A percentile compares a stretch with the other conserved stretches of the same genome.
These are phyloP conservation scores for Diaporthe caulivora DNA, from an alignment of 2,329 filamentous ascomycete genomes.

Conservation along the genomic window DNA sequence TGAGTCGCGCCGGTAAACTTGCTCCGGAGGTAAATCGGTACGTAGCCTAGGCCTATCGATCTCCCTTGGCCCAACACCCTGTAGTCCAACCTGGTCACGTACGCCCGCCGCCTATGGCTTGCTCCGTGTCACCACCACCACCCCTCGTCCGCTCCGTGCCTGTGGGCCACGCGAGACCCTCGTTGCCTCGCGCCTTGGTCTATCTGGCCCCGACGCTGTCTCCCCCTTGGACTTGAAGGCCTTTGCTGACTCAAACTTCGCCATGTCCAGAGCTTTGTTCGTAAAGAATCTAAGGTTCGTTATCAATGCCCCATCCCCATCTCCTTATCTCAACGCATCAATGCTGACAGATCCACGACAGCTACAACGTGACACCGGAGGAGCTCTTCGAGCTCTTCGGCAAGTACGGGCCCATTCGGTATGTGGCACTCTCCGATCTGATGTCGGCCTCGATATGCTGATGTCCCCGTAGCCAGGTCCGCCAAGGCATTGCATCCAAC, in stretches of 20 bases:
- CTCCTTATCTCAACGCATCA: slow-evolving; percentile 46
- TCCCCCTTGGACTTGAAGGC: slow-evolving; percentile 13
- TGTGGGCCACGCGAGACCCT: slow-evolving; percentile 10
- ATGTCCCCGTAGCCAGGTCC: slow-evolving; percentile 81
- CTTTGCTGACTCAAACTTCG: slow-evolving; percentile 44
- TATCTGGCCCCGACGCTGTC: slow-evolving; percentile 2
- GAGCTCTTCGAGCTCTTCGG: slow-evolving; percentile 99
- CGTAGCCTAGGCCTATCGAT: slow-evolving; percentile 56
- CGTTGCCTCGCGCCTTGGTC: background rate
- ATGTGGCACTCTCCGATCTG: slow-evolving; percentile 55
- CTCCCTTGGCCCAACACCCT: slow-evolving; percentile 42
- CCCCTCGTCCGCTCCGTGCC: slow-evolving; percentile 17
- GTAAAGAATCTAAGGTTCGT: slow-evolving; percentile 99
- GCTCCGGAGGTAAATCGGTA: slow-evolving; percentile 99
- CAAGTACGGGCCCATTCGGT: slow-evolving; percentile 96
- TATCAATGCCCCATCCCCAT: slow-evolving; percentile 63
- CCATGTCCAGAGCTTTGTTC: slow-evolving; percentile 87
- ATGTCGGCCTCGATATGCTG: slow-evolving; percentile 34
- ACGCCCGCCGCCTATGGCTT: slow-evolving; percentile 7
- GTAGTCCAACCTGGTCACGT: slow-evolving; percentile 1
- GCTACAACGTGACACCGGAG: slow-evolving; percentile 98
- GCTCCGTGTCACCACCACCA: slow-evolving; percentile 27
- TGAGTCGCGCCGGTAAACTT: slow-evolving; percentile 97
- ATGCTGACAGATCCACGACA: slow-evolving; percentile 54
- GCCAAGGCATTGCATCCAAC: slow-evolving; percentile 95